These are phyloP conservation scores for Periconia sp. DNA, from an alignment of 2,329 filamentous ascomycete genomes.

Conservation along the genomic window DNA sequence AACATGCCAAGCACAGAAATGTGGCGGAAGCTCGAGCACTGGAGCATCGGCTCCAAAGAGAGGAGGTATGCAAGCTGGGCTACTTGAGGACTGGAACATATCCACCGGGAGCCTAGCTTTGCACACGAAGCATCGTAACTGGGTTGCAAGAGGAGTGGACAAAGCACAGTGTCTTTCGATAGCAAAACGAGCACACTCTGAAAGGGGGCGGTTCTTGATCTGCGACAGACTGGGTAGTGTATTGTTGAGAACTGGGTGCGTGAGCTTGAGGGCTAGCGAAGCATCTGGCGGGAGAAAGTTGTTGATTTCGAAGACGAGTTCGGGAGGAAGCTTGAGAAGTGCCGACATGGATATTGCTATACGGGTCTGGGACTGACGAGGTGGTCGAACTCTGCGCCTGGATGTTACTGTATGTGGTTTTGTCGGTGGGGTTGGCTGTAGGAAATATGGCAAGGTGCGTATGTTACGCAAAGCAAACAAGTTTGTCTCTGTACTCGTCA, in stretches of 20 bases:
- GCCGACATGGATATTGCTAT: conserved; percentile 15
- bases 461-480: not conserved
- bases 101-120: conserved; percentile 31
- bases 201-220: conserved; percentile 18
- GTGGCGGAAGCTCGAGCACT: conserved; percentile 31
- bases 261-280: conserved; percentile 47
- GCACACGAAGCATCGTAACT: conserved; percentile 39
- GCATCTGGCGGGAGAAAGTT: conserved; percentile 44
- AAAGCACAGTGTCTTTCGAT: conserved; percentile 32
- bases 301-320: conserved; percentile 48
- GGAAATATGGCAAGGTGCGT: no score
- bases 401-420: no score
- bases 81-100: conserved; percentile 40
- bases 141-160: conserved; percentile 15
- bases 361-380: no score
- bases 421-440: no score
- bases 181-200: conserved; percentile 36
- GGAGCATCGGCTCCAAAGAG: conserved; percentile 9
- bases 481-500: no score
- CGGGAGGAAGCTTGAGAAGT: conserved; percentile 44
- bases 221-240: conserved; percentile 24
- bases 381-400: no score
- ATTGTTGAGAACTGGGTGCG: conserved; percentile 36
- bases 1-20: conserved; percentile 44
- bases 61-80: conserved; percentile 29